Conservation (phyloP, 139 green algal genomes). For the Pseudopediastrum boryanum region DNA sequence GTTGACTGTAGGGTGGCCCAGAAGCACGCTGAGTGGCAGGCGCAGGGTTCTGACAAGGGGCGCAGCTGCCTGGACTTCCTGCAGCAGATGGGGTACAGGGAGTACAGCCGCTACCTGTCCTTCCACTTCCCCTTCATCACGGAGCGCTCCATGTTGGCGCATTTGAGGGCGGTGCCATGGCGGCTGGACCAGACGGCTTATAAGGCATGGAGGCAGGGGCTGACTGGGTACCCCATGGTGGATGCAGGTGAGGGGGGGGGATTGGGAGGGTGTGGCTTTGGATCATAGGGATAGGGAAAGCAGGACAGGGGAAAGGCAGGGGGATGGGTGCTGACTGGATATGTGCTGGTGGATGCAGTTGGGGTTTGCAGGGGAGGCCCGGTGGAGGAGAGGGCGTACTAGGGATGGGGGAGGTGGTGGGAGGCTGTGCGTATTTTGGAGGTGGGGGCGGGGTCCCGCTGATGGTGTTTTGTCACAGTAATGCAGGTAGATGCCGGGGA, state of each 20-base stretch:
- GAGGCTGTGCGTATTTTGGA: no score
- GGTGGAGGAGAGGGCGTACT: no score
- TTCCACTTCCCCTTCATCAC: slow-evolving; percentile 98
- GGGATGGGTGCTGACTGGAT: neutral
- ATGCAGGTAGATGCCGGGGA: no score
- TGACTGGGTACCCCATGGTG: slow-evolving; percentile 88
- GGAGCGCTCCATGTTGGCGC: slow-evolving; percentile 88
- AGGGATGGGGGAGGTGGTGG: no score
- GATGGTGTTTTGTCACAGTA: no score
- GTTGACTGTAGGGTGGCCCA: slow-evolving; percentile 10
- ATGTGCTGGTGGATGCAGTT: neutral
- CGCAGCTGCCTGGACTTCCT: slow-evolving; percentile 75
- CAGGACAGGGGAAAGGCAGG: no score
- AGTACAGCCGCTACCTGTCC: slow-evolving; percentile 91
- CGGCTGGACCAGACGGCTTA: slow-evolving; percentile 80
- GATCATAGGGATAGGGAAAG: no score
- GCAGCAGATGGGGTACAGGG: slow-evolving; percentile 86
- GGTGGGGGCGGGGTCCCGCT: no score
- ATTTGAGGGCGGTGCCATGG: slow-evolving; percentile 89
- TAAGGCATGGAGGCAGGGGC: slow-evolving; percentile 84
- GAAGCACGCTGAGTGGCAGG: slow-evolving; percentile 41
- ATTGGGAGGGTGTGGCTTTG: no score
- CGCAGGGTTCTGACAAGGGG: slow-evolving; percentile 25
- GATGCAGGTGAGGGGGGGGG: slow-evolving; percentile 8
- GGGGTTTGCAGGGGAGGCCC: neutral